These are phyloP conservation scores for Trichophyton equinum DNA, from an alignment of 2,329 filamentous ascomycete species.

Conservation along the genomic window DNA sequence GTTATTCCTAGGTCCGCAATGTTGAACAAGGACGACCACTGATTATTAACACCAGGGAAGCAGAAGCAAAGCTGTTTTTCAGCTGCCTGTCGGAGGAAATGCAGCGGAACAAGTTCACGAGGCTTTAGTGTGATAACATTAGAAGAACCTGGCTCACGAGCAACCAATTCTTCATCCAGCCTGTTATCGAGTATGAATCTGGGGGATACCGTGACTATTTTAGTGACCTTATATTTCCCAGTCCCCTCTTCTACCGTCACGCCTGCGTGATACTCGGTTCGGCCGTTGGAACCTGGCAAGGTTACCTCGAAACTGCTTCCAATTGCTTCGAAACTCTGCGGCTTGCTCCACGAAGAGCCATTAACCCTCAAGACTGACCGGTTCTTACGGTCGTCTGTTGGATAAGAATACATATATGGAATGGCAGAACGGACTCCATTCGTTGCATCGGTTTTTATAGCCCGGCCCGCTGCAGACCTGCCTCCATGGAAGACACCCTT, in stretches of 20 bases:
- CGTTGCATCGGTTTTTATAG: conserved; percentile 43
- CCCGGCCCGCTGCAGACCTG: conserved; percentile 71
- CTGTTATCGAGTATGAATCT: conserved; percentile 92
- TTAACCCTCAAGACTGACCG: conserved; percentile 76
- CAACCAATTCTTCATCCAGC: conserved; percentile 72
- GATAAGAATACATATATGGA: conserved; percentile 94
- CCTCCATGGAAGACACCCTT: conserved; percentile 80
- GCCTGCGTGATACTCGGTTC: conserved; percentile 79
- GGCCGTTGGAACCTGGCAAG: conserved; percentile 56
- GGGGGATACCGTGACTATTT: conserved; percentile 84
- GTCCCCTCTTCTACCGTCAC: conserved; percentile 81
- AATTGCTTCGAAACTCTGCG: conserved; percentile 94
- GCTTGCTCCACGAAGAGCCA: conserved; percentile 90
- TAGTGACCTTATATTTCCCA: conserved; percentile 96
- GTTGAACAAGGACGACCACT: conserved; percentile 96
- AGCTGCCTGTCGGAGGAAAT: conserved; percentile 72
- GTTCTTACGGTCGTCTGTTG: conserved; percentile 79
- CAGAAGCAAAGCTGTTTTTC: conserved; percentile 86
- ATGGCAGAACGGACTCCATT: conserved; percentile 55
- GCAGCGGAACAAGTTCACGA: conserved; percentile 70
- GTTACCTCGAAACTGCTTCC: conserved; percentile 84
- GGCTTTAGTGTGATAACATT: conserved; percentile 65
- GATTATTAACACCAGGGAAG: conserved; percentile 87
- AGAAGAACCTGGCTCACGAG: conserved; percentile 84
- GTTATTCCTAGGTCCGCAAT: conserved; percentile 88